Base-by-base conservation (phyloP, 2,329 filamentous ascomycete species). In the Sarocladium oryzae region DNA sequence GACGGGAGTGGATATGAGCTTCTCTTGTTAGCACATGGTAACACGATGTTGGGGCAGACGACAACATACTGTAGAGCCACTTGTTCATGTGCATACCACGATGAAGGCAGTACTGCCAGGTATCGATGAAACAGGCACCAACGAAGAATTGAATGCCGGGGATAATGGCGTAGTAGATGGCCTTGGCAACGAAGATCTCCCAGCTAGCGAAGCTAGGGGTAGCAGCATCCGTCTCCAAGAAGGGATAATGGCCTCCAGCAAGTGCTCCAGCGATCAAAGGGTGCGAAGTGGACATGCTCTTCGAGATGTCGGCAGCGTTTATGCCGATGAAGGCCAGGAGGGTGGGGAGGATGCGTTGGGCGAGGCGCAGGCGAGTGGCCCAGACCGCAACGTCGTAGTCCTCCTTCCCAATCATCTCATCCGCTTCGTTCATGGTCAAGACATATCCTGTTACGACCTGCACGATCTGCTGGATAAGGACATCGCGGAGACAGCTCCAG, bases 81-180 rank as follows among this genome's bases (percentile, higher is more conserved):
- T 88, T 91, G 74, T 97, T 96, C 74, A 93, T 78, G 71, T 99
- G 93, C 93, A 99, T 99, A 53, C 86, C 81, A 35, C 93, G 89
- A 70, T 99, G 93, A 61, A 92, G 78, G 71, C 96, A 96, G 72
- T 99, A 99, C 67, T 99, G 92, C 93, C 93, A 99, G 40, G 90
- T 93, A 70, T 99, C 93, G 59, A 97, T 80, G 57, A 95, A 75
- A 56, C 81, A 71, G 54, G 92, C 79, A 21, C 85, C 93, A 48
- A 88, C 62, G 53, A 80, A 71, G 63, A 96, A 88, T 66, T 97
- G 92, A 46, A 92, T 51, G 2, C 73, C 77, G 1, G 93, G 93
- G 55, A 97, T 77, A 35, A 85, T 65, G 55, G 83, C 71, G 76
- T 88, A 86, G 73, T 97, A 97, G 57, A 96, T 81, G 54, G 79